Evolutionary conservation across 2,329 filamentous ascomycete species (phyloP).

Genomic region (Elsinoe fawcettii): DNA sequence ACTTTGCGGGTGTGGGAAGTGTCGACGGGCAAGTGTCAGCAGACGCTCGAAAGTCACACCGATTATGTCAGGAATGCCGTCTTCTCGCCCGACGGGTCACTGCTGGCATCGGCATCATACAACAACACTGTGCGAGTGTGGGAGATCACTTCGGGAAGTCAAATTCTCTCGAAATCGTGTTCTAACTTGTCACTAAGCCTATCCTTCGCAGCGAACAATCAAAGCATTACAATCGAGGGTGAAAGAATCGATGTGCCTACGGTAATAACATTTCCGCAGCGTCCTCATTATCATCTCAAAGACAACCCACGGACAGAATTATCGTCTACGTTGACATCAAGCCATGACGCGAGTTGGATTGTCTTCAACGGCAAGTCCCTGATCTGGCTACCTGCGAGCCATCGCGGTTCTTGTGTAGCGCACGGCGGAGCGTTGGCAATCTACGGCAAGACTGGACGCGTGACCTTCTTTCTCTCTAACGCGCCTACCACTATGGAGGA

Average conservation of each 20-base stretch:
- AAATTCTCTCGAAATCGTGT: neutral
- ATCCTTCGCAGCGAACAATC: neutral
- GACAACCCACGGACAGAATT: neutral
- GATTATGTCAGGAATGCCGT: neutral
- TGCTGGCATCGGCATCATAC: neutral
- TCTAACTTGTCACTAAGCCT: neutral
- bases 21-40: neutral
- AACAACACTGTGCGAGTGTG: neutral
- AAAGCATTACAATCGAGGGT: neutral
- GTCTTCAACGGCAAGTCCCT: neutral
- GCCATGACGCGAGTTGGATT: neutral
- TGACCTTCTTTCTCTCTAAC: neutral
- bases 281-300: neutral
- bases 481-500: neutral
- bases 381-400: neutral
- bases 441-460: neutral
- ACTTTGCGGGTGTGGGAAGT: neutral
- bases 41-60: neutral
- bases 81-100: neutral
- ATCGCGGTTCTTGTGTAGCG: neutral
- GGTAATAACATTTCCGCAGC: neutral
- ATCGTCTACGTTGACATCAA: neutral
- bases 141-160: neutral
- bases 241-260: neutral
- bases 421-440: neutral